phyloP scores from a whole-genome alignment of 176 grass and related monocot species.

The Avena atlantica region DNA sequence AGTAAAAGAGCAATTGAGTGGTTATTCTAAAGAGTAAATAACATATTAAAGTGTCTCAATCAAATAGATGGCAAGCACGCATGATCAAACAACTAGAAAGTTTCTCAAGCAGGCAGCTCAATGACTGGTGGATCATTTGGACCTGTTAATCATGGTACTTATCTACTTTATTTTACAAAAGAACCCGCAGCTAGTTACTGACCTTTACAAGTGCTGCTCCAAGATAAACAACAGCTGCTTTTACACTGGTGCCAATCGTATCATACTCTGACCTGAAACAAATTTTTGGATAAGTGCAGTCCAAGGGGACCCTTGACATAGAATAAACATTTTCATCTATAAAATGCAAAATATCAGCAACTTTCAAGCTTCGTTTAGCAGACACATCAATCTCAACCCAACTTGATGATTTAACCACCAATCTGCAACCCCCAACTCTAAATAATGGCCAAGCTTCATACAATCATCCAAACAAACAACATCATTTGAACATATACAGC shows the following conservation, averaged over 20 bases:
- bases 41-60: constrained; percentile 19
- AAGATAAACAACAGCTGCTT: constrained; percentile 91
- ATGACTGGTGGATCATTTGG: background rate
- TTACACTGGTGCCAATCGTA: constrained; percentile 89
- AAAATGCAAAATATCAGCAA: background rate
- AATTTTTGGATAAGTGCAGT: constrained; percentile 13
- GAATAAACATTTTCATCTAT: constrained; percentile 29
- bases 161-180: background rate
- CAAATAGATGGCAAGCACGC: background rate
- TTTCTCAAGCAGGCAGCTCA: background rate
- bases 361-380: background rate
- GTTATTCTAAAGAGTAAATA: background rate
- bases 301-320: background rate
- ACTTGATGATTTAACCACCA: background rate
- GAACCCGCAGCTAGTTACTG: constrained; percentile 11
- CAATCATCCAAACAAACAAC: background rate
- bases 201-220: constrained; percentile 95
- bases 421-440: background rate
- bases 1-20: background rate
- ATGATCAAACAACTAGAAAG: constrained; percentile 21
- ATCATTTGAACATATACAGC: background rate
- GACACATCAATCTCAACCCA: background rate
- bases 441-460: constrained; percentile 12
- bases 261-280: constrained; percentile 94
- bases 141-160: constrained; percentile 10